These are phyloP conservation scores for Ulota crispa DNA, from an alignment of 225 moss, liverwort and hornwort genomes.

Conservation along the genomic window DNA sequence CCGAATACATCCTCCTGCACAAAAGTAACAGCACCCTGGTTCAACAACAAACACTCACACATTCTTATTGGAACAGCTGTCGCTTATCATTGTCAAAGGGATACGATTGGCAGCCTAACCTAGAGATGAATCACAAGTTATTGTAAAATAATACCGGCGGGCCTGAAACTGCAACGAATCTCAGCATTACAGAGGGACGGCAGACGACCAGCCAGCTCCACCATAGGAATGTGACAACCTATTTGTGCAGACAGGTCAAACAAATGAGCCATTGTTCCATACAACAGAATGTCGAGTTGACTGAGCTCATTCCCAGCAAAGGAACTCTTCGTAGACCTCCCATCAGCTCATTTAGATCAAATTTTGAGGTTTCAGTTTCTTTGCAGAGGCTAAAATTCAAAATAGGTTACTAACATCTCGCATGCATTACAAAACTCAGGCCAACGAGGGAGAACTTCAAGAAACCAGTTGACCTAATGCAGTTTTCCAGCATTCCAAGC, in stretches of 20 bases:
- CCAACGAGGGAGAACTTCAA: neutral
- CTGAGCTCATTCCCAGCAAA: neutral
- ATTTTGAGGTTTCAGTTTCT: constrained; percentile 8
- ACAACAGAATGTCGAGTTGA: neutral
- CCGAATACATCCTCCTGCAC: constrained; percentile 19
- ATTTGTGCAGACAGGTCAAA: neutral
- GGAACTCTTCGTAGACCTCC: neutral
- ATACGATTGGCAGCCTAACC: neutral
- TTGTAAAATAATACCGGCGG: neutral
- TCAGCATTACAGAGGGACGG: neutral
- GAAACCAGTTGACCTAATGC: neutral
- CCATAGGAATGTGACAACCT: neutral
- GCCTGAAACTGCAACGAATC: neutral
- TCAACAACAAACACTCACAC: constrained; percentile 16
- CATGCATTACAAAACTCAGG: neutral
- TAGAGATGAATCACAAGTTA: neutral
- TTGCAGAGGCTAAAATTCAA: neutral
- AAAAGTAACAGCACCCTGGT: constrained; percentile 19
- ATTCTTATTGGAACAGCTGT: constrained; percentile 2
- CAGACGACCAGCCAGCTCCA: constrained; percentile 20
- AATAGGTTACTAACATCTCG: constrained; percentile 3
- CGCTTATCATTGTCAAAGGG: constrained; percentile 7
- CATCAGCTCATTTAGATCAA: constrained; percentile 25
- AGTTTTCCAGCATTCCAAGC: neutral
- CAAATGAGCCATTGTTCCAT: neutral